Evolutionary conservation across 2,329 filamentous ascomycete genomes (phyloP).

Genomic region (Paramyrothecium sp.): DNA sequence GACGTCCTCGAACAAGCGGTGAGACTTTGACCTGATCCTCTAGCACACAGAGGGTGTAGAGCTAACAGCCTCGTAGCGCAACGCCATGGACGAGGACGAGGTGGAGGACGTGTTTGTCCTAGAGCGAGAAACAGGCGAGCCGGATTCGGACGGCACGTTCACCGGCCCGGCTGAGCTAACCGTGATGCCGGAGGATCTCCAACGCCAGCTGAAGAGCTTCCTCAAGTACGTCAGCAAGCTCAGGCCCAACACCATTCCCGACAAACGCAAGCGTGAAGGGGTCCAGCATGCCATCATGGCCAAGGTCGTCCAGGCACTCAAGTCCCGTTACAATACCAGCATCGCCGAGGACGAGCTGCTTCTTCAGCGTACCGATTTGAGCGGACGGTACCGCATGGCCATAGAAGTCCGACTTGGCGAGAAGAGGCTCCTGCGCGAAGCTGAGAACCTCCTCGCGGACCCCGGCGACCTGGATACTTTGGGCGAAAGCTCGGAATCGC

Average conservation of each 20-base stretch:
- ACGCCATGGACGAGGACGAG: slow-evolving; percentile 59
- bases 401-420: slow-evolving; percentile 68
- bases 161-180: slow-evolving; percentile 33
- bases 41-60: background rate
- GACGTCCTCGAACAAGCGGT: slow-evolving; percentile 41
- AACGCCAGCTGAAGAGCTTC: slow-evolving; percentile 48
- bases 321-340: slow-evolving; percentile 41
- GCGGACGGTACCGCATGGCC: slow-evolving; percentile 55
- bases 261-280: slow-evolving; percentile 50
- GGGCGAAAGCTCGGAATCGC: slow-evolving; percentile 1
- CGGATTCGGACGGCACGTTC: slow-evolving; percentile 47
- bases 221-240: slow-evolving; percentile 48
- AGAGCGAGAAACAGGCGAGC: slow-evolving; percentile 52
- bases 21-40: slow-evolving; percentile 15
- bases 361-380: slow-evolving; percentile 24
- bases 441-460: slow-evolving; percentile 29
- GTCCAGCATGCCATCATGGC: slow-evolving; percentile 39
- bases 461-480: background rate
- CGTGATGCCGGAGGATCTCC: slow-evolving; percentile 48
- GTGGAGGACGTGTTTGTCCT: slow-evolving; percentile 75
- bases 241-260: slow-evolving; percentile 38
- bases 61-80: slow-evolving; percentile 30
- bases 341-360: slow-evolving; percentile 38
- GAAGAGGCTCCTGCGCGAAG: slow-evolving; percentile 62
- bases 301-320: slow-evolving; percentile 33